These are phyloP conservation scores for Phytophthora hybrid DNA, from an alignment of 352 stramenopile species.

Conservation along the genomic window DNA sequence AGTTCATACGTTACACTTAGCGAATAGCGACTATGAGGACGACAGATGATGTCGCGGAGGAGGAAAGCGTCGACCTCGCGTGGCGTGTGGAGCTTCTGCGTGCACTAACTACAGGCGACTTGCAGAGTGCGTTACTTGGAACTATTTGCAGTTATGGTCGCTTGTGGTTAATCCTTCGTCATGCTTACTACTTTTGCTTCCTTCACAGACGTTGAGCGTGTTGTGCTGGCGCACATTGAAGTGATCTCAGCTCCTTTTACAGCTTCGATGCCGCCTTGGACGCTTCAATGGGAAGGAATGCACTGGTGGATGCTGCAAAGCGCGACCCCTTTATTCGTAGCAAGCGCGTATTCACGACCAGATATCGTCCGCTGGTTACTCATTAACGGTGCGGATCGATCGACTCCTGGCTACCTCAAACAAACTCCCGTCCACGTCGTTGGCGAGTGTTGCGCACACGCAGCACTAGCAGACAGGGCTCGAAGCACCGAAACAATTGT, in stretches of 20 bases:
- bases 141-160: neutral
- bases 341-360: conserved; percentile 64
- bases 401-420: conserved; percentile 58
- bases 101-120: conserved; percentile 39
- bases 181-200: neutral
- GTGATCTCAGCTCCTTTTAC: conserved; percentile 64
- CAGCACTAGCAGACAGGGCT: conserved; percentile 17
- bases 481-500: conserved; percentile 22
- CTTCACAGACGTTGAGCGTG: conserved; percentile 41
- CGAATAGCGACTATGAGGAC: conserved; percentile 11
- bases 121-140: conserved; percentile 28
- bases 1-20: conserved; percentile 20
- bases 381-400: conserved; percentile 61
- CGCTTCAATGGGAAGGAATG: conserved; percentile 73
- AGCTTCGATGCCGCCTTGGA: conserved; percentile 58
- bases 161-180: neutral
- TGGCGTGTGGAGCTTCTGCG: conserved; percentile 48
- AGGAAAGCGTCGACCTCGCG: conserved; percentile 27
- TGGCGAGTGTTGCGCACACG: conserved; percentile 62
- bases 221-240: conserved; percentile 57
- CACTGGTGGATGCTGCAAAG: conserved; percentile 81
- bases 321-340: conserved; percentile 73
- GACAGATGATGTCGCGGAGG: conserved; percentile 24
- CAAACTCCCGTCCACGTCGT: conserved; percentile 58
- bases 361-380: conserved; percentile 66